Evolutionary conservation across 225 moss, liverwort and hornwort species (phyloP), one percentile per base, ranked within the genome.

Genomic region (Asterella californica): DNA sequence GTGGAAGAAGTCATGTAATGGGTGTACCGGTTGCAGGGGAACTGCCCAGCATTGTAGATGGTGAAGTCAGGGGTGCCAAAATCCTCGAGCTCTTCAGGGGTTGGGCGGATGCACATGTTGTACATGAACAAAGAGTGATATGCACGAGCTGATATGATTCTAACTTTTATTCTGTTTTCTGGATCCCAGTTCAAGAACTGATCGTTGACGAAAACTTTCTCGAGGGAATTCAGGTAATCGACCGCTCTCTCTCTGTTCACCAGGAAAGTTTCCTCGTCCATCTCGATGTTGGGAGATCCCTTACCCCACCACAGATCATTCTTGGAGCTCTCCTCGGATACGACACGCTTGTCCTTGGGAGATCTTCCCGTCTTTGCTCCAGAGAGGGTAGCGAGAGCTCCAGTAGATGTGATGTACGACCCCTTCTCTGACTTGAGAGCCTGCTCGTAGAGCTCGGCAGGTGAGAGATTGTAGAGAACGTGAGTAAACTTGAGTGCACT

Each of bases 301-400:
- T 97, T 97, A 83, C 96, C 96, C 96, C 96, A 97, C 96, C 96
- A 97, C 86, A 94, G 81, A 78, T 89, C 94, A 66, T 86, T 81
- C 86, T 90, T 82, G 27, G 94, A 94, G 30, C 86, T 90, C 66
- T 90, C 93, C 75, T 97, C 96, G 59, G 79, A 83, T 7, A 97
- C 96, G 49, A 97, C 96, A 76, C 96, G 96, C 83, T 97, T 97
- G 81, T 97, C 96, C 86, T 97, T 97, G 0, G 96, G 96, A 82
- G 94, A 97, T 83, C 96, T 85, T 42, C 96, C 96, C 10, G 96
- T 97, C 83, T 97, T 97, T 0, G 96, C 96, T 57, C 96, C 96
- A 8, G 94, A 97, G 33, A 97, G 74, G 9, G 96, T 97, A 27
- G 96, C 96, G 27, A 97, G 91, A 74, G 96, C 96, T 38, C 96